Base-by-base conservation (phyloP, 495 filamentous ascomycete species). In the Talaromyces adpressus region DNA sequence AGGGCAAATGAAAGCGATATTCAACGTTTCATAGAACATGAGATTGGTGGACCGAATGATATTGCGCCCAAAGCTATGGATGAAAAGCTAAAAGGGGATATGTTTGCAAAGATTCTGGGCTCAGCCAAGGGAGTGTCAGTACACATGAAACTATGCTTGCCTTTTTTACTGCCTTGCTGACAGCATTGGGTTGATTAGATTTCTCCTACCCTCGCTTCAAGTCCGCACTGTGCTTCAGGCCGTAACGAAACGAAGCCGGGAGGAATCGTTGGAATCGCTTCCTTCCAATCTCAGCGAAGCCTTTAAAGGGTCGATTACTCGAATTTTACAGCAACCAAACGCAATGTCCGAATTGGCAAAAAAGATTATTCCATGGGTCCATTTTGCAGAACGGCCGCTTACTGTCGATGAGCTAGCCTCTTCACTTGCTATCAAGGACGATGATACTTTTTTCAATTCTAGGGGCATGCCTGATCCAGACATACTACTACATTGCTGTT, bases 41-140 rank as follows among this genome's bases (percentile, higher is more conserved):
- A 68, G 39, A 68, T 68, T 51, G 64, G 61, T 61, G 66, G 64
- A n/a, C 63, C 59, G n/a, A 65, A 65, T 61, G 66, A 68, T 32
- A 36, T 63, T 49, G 66, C 63, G 39, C 66, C 66, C 53, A 56
- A 63, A 29, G 63, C 62, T 58, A 70, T 70, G 62, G 57, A 66
- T 29, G 34, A 64, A 34, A 60, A 12, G 36, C 57, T 70, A 54
- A 61, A 53, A 63, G 32, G 18, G 34, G 64, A 66, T 12, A 66
- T 68, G 49, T 52, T 64, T 20, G 49, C 53, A 5, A 65, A 36
- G 14, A 29, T 68, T 34, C 51, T 57, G 53, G 61, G 12, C 9
- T 66, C 61, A 62, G 63, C 66, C 20, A 45, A 61, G 27, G 66
- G 66, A 53, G 56, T 62, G 66, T 68, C 25, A 27, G 25, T 27